A percentile compares a stretch with the other conserved stretches of the same genome.
Evolutionary conservation across 2,329 filamentous ascomycete species (phyloP).

Genomic region (Eutypa lata): DNA sequence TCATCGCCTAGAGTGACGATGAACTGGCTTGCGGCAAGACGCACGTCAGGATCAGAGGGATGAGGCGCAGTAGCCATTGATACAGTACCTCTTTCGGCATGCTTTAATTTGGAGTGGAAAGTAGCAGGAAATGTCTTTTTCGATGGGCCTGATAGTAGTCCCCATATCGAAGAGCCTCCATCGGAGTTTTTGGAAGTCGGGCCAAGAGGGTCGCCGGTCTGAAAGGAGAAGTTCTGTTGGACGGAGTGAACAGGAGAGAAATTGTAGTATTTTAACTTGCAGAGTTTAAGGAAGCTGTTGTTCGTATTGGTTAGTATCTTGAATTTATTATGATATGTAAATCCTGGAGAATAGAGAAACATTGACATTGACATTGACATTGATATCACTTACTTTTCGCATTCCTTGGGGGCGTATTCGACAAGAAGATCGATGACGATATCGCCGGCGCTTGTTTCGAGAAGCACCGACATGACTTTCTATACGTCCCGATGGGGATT

Average conservation of each 20-base stretch:
- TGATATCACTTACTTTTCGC: constrained; percentile 75
- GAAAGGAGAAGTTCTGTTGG: constrained; percentile 93
- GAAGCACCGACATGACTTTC: constrained; percentile 75
- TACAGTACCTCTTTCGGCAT: constrained; percentile 84
- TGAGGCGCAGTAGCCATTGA: constrained; percentile 94
- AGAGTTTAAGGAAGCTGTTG: constrained; percentile 90
- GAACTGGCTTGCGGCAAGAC: constrained; percentile 87
- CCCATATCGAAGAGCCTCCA: constrained; percentile 93
- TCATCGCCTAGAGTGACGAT: constrained; percentile 87
- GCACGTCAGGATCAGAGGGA: constrained; percentile 71
- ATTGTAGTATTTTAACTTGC: constrained; percentile 99
- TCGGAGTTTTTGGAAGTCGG: constrained; percentile 81
- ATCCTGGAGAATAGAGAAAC: constrained; percentile 1
- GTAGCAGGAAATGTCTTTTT: constrained; percentile 80
- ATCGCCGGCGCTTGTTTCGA: constrained; percentile 91
- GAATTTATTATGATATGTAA: background rate
- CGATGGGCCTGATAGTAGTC: constrained; percentile 65
- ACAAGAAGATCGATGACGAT: constrained; percentile 91
- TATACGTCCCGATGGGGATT: too few relatives aligned
- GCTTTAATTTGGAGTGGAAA: constrained; percentile 83
- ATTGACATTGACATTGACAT: too few relatives aligned
- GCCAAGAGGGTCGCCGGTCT: constrained; percentile 91
- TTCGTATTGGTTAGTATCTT: constrained; percentile 47
- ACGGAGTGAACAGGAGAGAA: constrained; percentile 89
- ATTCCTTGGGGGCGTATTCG: constrained; percentile 84